phyloP scores from a whole-genome alignment of 1,284 basidiomycete genomes.

The Trichosporon ovoides region DNA sequence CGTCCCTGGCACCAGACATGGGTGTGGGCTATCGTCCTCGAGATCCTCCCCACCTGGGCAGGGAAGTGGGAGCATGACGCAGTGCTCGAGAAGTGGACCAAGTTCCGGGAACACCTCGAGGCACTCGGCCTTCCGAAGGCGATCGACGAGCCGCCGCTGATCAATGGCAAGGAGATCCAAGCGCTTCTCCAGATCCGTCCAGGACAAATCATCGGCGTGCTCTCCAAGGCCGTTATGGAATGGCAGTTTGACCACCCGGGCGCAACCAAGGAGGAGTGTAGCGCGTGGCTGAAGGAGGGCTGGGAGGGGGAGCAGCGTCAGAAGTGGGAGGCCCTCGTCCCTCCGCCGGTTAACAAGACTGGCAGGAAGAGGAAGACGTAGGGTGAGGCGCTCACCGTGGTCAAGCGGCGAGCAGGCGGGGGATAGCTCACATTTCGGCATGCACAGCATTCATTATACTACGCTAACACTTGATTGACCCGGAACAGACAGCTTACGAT shows the following conservation, averaged over 20 bases:
- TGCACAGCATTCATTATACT: background rate
- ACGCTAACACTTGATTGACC: background rate
- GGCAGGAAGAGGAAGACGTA: slow-evolving; percentile 13
- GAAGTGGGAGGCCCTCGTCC: slow-evolving; percentile 14
- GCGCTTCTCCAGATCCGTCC: slow-evolving; percentile 56
- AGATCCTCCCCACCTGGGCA: slow-evolving; percentile 59
- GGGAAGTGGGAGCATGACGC: slow-evolving; percentile 51
- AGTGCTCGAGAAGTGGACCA: slow-evolving; percentile 61
- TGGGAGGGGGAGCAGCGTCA: slow-evolving; percentile 29
- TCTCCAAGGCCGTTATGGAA: slow-evolving; percentile 62
- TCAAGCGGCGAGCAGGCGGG: slow-evolving; percentile 1
- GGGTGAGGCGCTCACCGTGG: slow-evolving; percentile 3
- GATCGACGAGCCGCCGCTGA: slow-evolving; percentile 64
- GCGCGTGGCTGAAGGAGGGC: slow-evolving; percentile 57
- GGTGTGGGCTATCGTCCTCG: slow-evolving; percentile 68
- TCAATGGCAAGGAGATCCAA: slow-evolving; percentile 69
- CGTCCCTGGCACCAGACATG: slow-evolving; percentile 62
- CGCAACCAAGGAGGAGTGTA: slow-evolving; percentile 61
- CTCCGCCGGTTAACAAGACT: slow-evolving; percentile 9
- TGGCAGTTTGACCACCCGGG: slow-evolving; percentile 78
- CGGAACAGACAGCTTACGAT: background rate
- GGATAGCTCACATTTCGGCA: background rate
- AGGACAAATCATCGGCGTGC: slow-evolving; percentile 64
- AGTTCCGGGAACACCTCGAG: slow-evolving; percentile 58
- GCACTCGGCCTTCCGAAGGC: slow-evolving; percentile 59